Conservation (phyloP, 768 basidiomycete species). For the Agrocybe pediades region DNA sequence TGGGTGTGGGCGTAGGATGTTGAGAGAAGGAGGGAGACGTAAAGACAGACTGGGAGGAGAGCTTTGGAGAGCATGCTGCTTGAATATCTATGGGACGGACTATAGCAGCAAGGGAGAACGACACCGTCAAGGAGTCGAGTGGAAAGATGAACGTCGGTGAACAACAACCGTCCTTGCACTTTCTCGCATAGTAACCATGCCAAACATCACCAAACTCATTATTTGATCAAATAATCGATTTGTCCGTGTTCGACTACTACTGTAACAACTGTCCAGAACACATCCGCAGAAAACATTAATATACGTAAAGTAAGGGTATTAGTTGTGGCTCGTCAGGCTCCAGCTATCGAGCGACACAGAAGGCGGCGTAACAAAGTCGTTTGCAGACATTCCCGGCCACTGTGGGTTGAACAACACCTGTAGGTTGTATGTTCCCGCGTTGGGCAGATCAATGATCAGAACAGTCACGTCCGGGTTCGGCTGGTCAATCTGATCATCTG, state of each 20-base stretch:
- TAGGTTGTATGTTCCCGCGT: slow-evolving; percentile 70
- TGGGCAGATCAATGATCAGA: slow-evolving; percentile 63
- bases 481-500: slow-evolving; percentile 53
- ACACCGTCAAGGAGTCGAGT: slow-evolving; percentile 31
- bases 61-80: slow-evolving; percentile 31
- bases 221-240: slow-evolving; percentile 6
- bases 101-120: slow-evolving; percentile 16
- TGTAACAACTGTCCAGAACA: slow-evolving; percentile 3
- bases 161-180: not conserved
- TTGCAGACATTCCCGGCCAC: slow-evolving; percentile 67
- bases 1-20: slow-evolving; percentile 46
- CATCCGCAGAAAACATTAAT: slow-evolving; percentile 8
- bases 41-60: slow-evolving; percentile 66
- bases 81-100: too few species aligned
- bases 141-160: slow-evolving; percentile 6
- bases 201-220: slow-evolving; percentile 21
- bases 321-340: slow-evolving; percentile 80
- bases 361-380: slow-evolving; percentile 67
- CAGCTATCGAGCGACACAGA: slow-evolving; percentile 73
- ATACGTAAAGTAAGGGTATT: slow-evolving; percentile 21
- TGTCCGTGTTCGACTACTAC: slow-evolving; percentile 2
- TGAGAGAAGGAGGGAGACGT: slow-evolving; percentile 54
- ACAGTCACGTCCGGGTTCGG: slow-evolving; percentile 80
- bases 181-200: slow-evolving; percentile 20
- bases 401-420: slow-evolving; percentile 95